Conservation (phyloP, 2,329 filamentous ascomycete genomes). For the Penicillium olsonii region DNA sequence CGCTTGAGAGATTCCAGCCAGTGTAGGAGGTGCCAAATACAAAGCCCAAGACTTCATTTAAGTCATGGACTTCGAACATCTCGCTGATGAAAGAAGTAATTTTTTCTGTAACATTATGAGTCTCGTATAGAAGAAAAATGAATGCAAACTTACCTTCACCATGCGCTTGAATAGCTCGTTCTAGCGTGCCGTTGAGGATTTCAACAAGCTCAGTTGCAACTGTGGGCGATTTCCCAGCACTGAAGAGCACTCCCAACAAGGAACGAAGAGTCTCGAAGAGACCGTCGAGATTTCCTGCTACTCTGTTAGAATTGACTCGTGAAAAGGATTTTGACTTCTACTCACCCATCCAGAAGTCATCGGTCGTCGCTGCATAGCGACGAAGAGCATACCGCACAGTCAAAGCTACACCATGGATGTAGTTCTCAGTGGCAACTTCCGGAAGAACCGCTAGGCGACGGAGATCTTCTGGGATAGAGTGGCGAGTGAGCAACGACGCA, state of each 20-base stretch:
- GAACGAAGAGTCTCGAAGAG: constrained; percentile 27
- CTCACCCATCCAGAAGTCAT: constrained; percentile 39
- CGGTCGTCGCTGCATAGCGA: constrained; percentile 34
- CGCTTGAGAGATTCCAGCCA: constrained; percentile 30
- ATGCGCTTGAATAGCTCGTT: constrained; percentile 32
- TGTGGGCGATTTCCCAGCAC: constrained; percentile 35
- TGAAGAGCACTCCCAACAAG: constrained; percentile 30
- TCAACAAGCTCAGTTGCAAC: constrained; percentile 39
- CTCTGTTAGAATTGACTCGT: constrained; percentile 6
- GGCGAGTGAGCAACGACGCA: constrained; percentile 38
- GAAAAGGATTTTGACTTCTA: not conserved
- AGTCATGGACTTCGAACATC: constrained; percentile 26
- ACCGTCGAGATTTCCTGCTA: constrained; percentile 31
- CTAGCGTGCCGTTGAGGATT: constrained; percentile 38
- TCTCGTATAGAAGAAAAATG: too few species aligned
- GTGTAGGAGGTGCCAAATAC: constrained; percentile 28
- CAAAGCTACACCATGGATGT: constrained; percentile 44
- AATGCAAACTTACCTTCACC: constrained; percentile 34
- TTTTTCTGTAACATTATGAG: constrained; percentile 21
- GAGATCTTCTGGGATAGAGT: constrained; percentile 34
- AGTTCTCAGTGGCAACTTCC: constrained; percentile 32
- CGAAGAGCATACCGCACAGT: constrained; percentile 42
- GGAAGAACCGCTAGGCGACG: constrained; percentile 25
- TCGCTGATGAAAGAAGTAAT: constrained; percentile 21
- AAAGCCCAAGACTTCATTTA: constrained; percentile 30